Percentiles rank a stretch among this genome's conserved stretches.
Evolutionary conservation across 1,139 yeast genomes (phyloP).

Genomic region (Lodderomyces metapsilosis): DNA sequence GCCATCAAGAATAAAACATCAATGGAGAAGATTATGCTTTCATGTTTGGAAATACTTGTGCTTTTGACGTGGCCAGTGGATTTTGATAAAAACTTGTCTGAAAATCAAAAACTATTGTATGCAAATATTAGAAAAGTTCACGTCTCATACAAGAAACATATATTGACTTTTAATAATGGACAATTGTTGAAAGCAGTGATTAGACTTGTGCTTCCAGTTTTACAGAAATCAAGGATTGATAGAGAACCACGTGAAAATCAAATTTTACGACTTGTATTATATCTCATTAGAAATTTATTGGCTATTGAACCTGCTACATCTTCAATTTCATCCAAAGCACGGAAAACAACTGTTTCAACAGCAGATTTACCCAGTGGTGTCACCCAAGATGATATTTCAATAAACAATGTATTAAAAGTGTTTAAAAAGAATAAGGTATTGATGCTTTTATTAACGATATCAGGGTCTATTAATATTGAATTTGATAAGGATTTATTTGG

Average conservation of each 20-base stretch:
- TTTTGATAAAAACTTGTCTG: slow-evolving; percentile 44
- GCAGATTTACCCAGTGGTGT: slow-evolving; percentile 57
- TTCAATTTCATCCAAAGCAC: slow-evolving; percentile 41
- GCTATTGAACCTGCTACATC: slow-evolving; percentile 69
- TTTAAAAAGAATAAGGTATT: slow-evolving; percentile 71
- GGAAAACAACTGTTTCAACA: slow-evolving; percentile 22
- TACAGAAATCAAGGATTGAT: slow-evolving; percentile 53
- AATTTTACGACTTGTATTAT: slow-evolving; percentile 67
- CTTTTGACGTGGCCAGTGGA: slow-evolving; percentile 84
- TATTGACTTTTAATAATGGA: slow-evolving; percentile 60
- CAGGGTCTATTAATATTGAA: slow-evolving; percentile 62
- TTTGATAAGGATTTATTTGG: slow-evolving; percentile 64
- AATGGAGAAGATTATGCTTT: slow-evolving; percentile 63
- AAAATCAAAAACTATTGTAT: slow-evolving; percentile 56
- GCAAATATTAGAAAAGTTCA: slow-evolving; percentile 68
- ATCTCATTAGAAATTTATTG: slow-evolving; percentile 71
- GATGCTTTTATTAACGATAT: slow-evolving; percentile 64
- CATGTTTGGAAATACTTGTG: slow-evolving; percentile 76
- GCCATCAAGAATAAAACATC: slow-evolving; percentile 29
- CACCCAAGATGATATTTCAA: slow-evolving; percentile 63
- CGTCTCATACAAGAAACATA: slow-evolving; percentile 64
- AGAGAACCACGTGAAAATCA: slow-evolving; percentile 74
- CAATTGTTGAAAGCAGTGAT: slow-evolving; percentile 67
- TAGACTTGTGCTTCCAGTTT: slow-evolving; percentile 65
- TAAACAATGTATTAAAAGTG: slow-evolving; percentile 54